Base-by-base conservation (phyloP, 2,329 filamentous ascomycete genomes). In the Whalleya microplaca region DNA sequence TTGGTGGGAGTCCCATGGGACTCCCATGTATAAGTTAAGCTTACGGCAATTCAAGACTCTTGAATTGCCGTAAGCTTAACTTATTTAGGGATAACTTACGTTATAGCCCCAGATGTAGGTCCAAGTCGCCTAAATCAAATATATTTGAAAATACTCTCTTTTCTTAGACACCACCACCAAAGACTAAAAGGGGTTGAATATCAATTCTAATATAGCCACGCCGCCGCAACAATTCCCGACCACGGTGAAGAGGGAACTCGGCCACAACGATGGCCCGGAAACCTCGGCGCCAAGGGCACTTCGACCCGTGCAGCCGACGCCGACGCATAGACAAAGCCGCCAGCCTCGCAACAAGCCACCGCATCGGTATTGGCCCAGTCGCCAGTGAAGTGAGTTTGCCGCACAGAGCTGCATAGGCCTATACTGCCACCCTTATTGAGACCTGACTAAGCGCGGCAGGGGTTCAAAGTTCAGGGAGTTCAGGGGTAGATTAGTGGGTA, bases 231-330 rank as follows among this genome's bases (percentile, higher is more conserved):
- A 77, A 32, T 54, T 77, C 69, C 44, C 83, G 75, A 2, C 82
- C 84, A 59, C 75, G 71, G 60, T 86, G 84, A 53, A 73, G 41
- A 14, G 83, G 81, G 44, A 88, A 84, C 67, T 87, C 84, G 1
- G 79, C 84, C 19, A 87, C 76, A 0, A 78, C 77, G 72, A 84
- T 74, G n/a, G 84, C 67, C 3, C 61, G 73, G 20, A 85, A 56
- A 59, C 77, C n/a, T 78, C 43, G 84, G 66, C 6, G 71, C 74
- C 56, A 87, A 64, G 1, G 76, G 80, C 9, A 79, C 32, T 41
- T 72, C 53, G 45, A 81, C 64, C 1, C 47, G 66, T 14, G 40
- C 40, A 3, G 81, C 79, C 58, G 88, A 70, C 1, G 80, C 67
- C 9, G 84, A 74, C 1, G 83, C 84, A 71, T 71, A 86, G 54